phyloP scores from a whole-genome alignment of 208 protist genomes.

The Trypanosoma mega region DNA sequence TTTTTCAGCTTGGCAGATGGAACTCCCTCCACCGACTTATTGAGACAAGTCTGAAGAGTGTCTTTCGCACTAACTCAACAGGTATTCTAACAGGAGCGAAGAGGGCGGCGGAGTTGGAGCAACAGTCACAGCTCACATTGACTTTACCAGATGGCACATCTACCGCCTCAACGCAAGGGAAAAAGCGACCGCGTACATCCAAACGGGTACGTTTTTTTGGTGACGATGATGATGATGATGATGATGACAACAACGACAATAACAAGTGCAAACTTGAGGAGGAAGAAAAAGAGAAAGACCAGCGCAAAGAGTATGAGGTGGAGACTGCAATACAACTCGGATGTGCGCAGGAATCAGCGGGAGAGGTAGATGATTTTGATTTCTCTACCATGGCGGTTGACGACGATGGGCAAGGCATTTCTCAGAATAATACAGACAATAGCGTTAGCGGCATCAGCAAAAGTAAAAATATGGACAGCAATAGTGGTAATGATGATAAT shows the following conservation, averaged over 20 bases:
- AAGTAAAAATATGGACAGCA: too few relatives aligned
- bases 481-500: too few relatives aligned
- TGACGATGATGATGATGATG: constrained; percentile 27
- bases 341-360: background rate
- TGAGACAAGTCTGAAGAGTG: constrained; percentile 68
- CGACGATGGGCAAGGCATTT: background rate
- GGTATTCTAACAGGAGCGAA: background rate
- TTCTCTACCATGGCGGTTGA: constrained; percentile 9
- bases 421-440: background rate
- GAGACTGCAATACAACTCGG: background rate
- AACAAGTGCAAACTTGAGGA: background rate
- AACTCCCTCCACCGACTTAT: constrained; percentile 76
- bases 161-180: too few relatives aligned
- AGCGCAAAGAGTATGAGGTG: background rate
- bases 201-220: constrained; percentile 78
- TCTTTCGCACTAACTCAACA: constrained; percentile 38
- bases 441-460: too few relatives aligned
- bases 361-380: constrained; percentile 28
- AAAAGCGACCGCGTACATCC: constrained; percentile 21
- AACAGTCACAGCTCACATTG: background rate
- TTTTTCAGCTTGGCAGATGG: constrained; percentile 89
- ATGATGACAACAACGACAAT: constrained; percentile 17
- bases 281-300: constrained; percentile 1
- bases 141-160: too few relatives aligned
- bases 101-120: background rate